Evolutionary conservation across 1,284 basidiomycete genomes (phyloP), one percentile per base, ranked within the genome.

Genomic region (Trichosporon sp.): DNA sequence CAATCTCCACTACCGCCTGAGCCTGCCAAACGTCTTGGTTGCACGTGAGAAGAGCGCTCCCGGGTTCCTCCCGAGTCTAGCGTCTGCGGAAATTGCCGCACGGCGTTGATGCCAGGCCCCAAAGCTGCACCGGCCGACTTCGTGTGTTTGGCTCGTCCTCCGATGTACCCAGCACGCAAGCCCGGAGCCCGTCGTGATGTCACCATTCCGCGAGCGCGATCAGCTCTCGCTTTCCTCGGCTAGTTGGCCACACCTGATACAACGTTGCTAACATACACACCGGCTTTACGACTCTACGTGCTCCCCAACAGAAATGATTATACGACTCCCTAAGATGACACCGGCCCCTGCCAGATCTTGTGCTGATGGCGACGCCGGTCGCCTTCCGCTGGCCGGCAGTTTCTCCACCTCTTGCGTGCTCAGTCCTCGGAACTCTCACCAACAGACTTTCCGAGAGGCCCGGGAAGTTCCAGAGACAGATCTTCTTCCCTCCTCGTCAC

Each of bases 231-330:
- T 54, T 26, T 21, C 14, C 8, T 54, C 51, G 51, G 19, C 19
- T 26, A 54, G 35, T 26, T 26, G 26, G 26, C 26, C 40, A 43
- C 40, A 8, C 6, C 51, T 54, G 7, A 54, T 54, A 54, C 51
- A 54, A 54, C 51, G 19, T 54, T 54, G 51, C 51, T 54, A 54
- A 54, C 51, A 54, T 54, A 54, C 51, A 54, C 51, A 54, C 51
- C 21, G 10, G 11, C 21, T 54, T 6, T 54, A 54, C 51, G 38
- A 12, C 10, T 40, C 51, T 16, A 46, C 43, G 43, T n/a, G 43
- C 4, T n/a, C 43, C 43, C 43, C 43, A 46, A 46, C 43, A 46
- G 43, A 46, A 46, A 46, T n/a, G 43, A 46, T 46, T 46, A 46
- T 46, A 46, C 43, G 43, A 46, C 43, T 46, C 43, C 40, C 43